phyloP scores from a whole-genome alignment of 2,329 filamentous ascomycete genomes.

The Aspergillus floridensis region DNA sequence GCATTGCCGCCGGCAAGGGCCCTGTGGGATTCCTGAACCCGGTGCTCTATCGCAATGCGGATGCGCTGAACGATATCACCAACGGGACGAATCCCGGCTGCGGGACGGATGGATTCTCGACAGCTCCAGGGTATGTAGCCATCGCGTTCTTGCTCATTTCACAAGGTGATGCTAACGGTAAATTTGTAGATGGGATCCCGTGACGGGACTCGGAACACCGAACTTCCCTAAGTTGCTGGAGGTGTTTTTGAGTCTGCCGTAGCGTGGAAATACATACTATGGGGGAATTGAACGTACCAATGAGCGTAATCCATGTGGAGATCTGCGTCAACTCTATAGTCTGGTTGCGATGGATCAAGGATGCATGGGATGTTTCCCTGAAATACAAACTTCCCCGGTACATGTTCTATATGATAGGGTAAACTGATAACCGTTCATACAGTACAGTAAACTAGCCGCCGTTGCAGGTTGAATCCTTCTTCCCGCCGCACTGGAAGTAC shows the following conservation, averaged over 20 bases:
- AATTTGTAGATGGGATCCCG: constrained; percentile 7
- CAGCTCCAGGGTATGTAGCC: constrained; percentile 4
- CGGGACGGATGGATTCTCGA: constrained; percentile 7
- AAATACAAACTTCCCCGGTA: too few species aligned
- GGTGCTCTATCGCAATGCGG: constrained; percentile 3
- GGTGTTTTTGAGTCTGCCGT: constrained; percentile 2
- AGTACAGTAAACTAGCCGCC: too few species aligned
- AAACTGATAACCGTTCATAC: too few species aligned
- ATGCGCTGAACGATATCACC: constrained; percentile 9
- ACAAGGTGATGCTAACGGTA: not conserved
- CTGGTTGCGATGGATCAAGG: too few species aligned
- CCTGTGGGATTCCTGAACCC: constrained; percentile 7
- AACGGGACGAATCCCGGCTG: constrained; percentile 5
- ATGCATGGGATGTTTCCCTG: too few species aligned
- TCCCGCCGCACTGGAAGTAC: too few species aligned
- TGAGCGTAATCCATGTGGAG: too few species aligned
- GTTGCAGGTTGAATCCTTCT: too few species aligned
- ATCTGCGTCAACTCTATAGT: too few species aligned
- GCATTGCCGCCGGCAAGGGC: constrained; percentile 5
- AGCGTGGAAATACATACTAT: not conserved
- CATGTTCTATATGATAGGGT: too few species aligned
- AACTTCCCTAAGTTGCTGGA: constrained; percentile 9
- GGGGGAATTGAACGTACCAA: too few species aligned
- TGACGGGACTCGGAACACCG: constrained; percentile 3
- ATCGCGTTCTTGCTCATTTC: rapidly evolving